Base-by-base conservation (phyloP, 179 eudicot species). In the Nepenthes alata region DNA sequence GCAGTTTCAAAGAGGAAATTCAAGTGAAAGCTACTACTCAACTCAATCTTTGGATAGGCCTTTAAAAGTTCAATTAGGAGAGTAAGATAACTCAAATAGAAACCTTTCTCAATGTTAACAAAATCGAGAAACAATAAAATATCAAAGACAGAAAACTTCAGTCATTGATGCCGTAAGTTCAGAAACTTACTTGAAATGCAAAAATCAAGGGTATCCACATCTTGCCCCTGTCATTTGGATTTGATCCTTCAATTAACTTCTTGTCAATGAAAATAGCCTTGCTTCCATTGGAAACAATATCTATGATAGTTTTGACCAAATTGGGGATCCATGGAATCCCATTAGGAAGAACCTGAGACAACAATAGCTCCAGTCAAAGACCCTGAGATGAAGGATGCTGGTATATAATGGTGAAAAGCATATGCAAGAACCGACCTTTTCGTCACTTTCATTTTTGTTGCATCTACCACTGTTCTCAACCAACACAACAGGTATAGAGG, bases 391-490 rank as follows among this genome's bases (percentile, higher is more conserved):
- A 16, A 61, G 8, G 25, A 36, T 35, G 44, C 9, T 4, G n/a
- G 16, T 11, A 55, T 39, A 41, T 45, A 34, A 35, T 53, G 41
- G 5, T 45, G 15, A 8, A 61, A 15, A 12, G 36, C 6, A 60
- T 7, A 59, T 15, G n/a, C 7, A 59, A 52, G 59, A 6, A 66
- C 75, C 50, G 61, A 91, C 97, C 96, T 88, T 88, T 68, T 86
- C 96, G n/a, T 80, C 91, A 61, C 25, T 53, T 36, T 84, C 97
- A 68, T 88, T 91, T 79, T 77, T 88, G 62, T 72, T 82, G 73
- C 97, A 91, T 70, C 97, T 84, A 60, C 95, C 96, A 67, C 91
- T 91, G 84, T 91, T 91, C 83, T 91, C 97, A 68, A 84, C 97
- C 84, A 88, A 77, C 63, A 81, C 83, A 59, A 91, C 80, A 60